Evolutionary conservation across 495 filamentous ascomycete genomes (phyloP).

Genomic region (Neurospora hispaniola): DNA sequence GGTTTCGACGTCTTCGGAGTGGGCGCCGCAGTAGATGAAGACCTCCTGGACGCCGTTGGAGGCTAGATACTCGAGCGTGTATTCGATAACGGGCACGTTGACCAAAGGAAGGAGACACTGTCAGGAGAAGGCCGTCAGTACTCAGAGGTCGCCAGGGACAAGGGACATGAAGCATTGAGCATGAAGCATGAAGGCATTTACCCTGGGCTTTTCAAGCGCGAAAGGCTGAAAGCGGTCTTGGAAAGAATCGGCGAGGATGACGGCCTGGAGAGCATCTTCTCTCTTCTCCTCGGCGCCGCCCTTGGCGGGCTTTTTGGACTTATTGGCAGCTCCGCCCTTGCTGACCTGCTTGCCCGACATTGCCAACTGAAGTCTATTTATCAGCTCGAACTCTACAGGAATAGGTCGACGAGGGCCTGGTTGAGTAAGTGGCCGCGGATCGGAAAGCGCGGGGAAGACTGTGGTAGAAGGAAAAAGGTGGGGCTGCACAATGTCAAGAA

Average conservation of each 20-base stretch:
- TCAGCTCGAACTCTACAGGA: neutral
- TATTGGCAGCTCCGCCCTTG: conserved; percentile 29
- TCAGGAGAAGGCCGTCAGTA: conserved; percentile 2
- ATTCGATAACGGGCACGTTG: conserved; percentile 91
- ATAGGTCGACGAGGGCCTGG: neutral
- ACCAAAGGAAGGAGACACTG: conserved; percentile 91
- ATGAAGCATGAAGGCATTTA: conserved; percentile 32
- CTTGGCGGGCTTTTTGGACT: conserved; percentile 47
- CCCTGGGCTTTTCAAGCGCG: conserved; percentile 77
- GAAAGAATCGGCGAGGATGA: conserved; percentile 86
- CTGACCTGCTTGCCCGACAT: conserved; percentile 40
- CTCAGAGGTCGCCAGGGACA: neutral
- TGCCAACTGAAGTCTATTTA: neutral
- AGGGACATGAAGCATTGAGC: neutral
- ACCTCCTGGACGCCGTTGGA: conserved; percentile 87
- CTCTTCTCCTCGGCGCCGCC: conserved; percentile 49
- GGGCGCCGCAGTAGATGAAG: conserved; percentile 81
- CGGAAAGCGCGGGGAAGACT: neutral
- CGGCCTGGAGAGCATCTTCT: conserved; percentile 84
- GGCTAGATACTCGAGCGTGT: conserved; percentile 92
- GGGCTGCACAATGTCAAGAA: neutral
- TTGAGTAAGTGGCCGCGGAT: neutral
- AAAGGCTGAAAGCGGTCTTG: conserved; percentile 86
- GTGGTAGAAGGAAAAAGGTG: neutral
- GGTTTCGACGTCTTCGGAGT: conserved; percentile 79